These are phyloP conservation scores for Coemansia sp. DNA, from an alignment of 192 early-diverging fungal genomes.

Conservation along the genomic window DNA sequence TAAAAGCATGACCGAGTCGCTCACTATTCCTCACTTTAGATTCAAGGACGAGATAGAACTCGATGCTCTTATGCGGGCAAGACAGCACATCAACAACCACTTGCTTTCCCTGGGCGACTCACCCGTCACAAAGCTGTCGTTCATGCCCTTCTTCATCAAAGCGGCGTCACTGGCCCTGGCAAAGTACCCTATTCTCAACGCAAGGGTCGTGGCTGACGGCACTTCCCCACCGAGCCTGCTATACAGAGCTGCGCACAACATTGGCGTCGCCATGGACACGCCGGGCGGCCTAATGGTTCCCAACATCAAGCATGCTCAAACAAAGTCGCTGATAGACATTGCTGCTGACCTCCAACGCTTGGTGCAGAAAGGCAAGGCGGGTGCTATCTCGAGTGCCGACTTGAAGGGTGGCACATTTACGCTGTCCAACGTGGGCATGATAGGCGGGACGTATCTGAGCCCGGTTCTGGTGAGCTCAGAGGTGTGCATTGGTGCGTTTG, in stretches of 20 bases:
- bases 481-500: slow-evolving; percentile 90
- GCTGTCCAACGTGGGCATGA: slow-evolving; percentile 91
- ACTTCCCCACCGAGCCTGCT: slow-evolving; percentile 58
- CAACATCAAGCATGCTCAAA: slow-evolving; percentile 89
- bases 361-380: slow-evolving; percentile 61
- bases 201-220: slow-evolving; percentile 55
- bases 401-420: slow-evolving; percentile 86
- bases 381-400: slow-evolving; percentile 64
- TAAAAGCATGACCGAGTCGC: slow-evolving; percentile 89
- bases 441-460: slow-evolving; percentile 86
- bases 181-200: slow-evolving; percentile 87
- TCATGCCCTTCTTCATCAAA: slow-evolving; percentile 97
- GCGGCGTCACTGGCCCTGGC: slow-evolving; percentile 76
- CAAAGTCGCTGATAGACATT: slow-evolving; percentile 85
- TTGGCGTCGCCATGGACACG: slow-evolving; percentile 98
- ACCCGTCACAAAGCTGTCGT: slow-evolving; percentile 73
- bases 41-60: slow-evolving; percentile 89
- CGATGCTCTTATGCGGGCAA: slow-evolving; percentile 64
- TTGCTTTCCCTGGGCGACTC: slow-evolving; percentile 55
- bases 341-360: slow-evolving; percentile 80
- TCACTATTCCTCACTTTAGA: slow-evolving; percentile 91
- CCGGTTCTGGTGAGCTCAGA: slow-evolving; percentile 87
- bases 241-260: slow-evolving; percentile 83
- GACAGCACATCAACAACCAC: slow-evolving; percentile 65
- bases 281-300: slow-evolving; percentile 90